phyloP scores from a whole-genome alignment of 345 rosid genomes.

The Barbarea vulgaris region DNA sequence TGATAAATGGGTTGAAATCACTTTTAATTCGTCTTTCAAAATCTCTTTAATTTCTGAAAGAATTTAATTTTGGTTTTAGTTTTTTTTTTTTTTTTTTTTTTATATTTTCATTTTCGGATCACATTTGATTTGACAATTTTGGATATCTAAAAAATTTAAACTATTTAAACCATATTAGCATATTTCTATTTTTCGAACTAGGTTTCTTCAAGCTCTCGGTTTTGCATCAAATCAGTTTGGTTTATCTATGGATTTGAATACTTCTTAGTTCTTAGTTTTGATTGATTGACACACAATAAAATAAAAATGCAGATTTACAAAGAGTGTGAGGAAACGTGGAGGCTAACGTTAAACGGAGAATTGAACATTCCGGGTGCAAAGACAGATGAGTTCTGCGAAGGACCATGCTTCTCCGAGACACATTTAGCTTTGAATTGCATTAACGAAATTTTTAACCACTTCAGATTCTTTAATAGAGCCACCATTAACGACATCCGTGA shows the following conservation, averaged over 20 bases:
- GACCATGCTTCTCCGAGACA: constrained; percentile 80
- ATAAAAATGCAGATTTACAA: constrained; percentile 60
- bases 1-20: background rate
- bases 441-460: constrained; percentile 56
- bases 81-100: no score
- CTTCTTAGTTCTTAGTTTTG: background rate
- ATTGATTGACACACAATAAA: background rate
- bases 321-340: constrained; percentile 62
- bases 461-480: constrained; percentile 70
- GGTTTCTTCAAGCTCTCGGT: background rate
- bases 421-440: constrained; percentile 71
- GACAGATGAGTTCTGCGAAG: constrained; percentile 60
- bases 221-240: background rate
- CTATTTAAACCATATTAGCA: background rate
- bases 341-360: constrained; percentile 69
- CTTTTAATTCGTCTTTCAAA: background rate
- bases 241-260: background rate
- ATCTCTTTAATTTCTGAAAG: background rate
- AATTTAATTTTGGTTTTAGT: no score
- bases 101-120: no score
- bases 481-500: constrained; percentile 59
- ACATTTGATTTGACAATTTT: background rate
- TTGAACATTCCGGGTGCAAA: constrained; percentile 53
- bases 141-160: background rate
- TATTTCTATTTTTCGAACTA: background rate